These are phyloP conservation scores for Ustilago crameri DNA, from an alignment of 1,284 basidiomycete species.

Conservation along the genomic window DNA sequence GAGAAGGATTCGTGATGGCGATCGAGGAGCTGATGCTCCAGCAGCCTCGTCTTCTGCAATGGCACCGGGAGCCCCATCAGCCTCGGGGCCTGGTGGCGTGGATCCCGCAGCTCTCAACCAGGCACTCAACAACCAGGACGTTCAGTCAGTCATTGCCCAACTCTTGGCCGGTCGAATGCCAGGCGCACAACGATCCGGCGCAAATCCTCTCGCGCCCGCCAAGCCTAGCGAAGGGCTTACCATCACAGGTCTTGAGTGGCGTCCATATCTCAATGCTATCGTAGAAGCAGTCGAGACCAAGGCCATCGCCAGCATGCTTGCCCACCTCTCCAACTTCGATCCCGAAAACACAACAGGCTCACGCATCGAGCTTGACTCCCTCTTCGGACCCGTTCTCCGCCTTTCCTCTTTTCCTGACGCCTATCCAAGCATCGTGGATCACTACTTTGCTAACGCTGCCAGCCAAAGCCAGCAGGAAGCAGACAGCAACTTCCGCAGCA, in stretches of 20 bases:
- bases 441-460: conserved; percentile 56
- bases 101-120: conserved; percentile 40
- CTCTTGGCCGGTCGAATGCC: conserved; percentile 51
- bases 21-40: conserved; percentile 27
- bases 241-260: conserved; percentile 75
- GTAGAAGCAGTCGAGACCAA: conserved; percentile 84
- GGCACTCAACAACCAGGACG: conserved; percentile 50
- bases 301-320: conserved; percentile 78
- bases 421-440: conserved; percentile 54
- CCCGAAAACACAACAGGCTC: conserved; percentile 74
- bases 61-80: conserved; percentile 3
- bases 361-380: conserved; percentile 59
- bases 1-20: conserved; percentile 56
- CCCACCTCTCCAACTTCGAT: conserved; percentile 78
- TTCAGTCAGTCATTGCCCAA: conserved; percentile 57
- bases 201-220: conserved; percentile 1
- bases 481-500: conserved; percentile 51
- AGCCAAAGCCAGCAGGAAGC: conserved; percentile 51
- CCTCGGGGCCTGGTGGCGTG: conserved; percentile 15
- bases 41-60: conserved; percentile 1
- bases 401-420: conserved; percentile 61
- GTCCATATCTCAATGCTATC: conserved; percentile 83
- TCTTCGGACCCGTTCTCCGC: conserved; percentile 61
- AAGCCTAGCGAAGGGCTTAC: conserved; percentile 60
- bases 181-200: conserved; percentile 19